Evolutionary conservation across 148 eudicot species (phyloP), one percentile per base, ranked within the genome.

Genomic region (Pharnaceum exiguum): DNA sequence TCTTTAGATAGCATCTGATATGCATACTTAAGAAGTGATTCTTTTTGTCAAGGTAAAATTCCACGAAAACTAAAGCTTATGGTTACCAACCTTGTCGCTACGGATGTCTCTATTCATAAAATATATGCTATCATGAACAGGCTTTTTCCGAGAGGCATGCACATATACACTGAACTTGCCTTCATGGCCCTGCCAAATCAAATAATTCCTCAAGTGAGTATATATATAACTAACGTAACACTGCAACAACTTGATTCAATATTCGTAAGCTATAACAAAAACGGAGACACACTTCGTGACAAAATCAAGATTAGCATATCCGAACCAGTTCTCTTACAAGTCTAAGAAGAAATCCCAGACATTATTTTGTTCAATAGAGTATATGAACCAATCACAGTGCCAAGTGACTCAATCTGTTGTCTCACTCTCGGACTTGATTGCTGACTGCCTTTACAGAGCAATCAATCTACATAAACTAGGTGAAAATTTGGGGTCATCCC

Each of bases 141-240:
- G 83, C 49, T 68, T 82, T 30, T 70, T 74, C 55, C 60, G 78
- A 53, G 96, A 89, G 70, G 86, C 89, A 67, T 89, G 96, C 55
- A 89, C 85, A 60, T 85, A 85, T 50, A 89, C 76, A 51, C 89
- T 76, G 67, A 85, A 89, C 71, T 72, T 85, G 55, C 85, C 96
- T 54, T 89, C 96, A 50, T 89, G 83, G 19, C 96, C 96, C 96
- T 89, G 89, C 33, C 74, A 77, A 56, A 71, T 46, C 42, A 73
- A 54, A 67, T 13, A 26, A 33, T n/a, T 13, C 27, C 12, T 47
- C 68, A 51, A 43, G 49, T 22, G 35, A 13, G 19, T 30, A 52
- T 13, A 65, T 44, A 19, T 4, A 37, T 15, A 23, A 57, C 9
- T 22, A 13, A 30, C 43, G 30, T 10, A 35, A 57, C 1, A 21